phyloP scores from a whole-genome alignment of 208 protist species.

The Crithidia acanthocephali region DNA sequence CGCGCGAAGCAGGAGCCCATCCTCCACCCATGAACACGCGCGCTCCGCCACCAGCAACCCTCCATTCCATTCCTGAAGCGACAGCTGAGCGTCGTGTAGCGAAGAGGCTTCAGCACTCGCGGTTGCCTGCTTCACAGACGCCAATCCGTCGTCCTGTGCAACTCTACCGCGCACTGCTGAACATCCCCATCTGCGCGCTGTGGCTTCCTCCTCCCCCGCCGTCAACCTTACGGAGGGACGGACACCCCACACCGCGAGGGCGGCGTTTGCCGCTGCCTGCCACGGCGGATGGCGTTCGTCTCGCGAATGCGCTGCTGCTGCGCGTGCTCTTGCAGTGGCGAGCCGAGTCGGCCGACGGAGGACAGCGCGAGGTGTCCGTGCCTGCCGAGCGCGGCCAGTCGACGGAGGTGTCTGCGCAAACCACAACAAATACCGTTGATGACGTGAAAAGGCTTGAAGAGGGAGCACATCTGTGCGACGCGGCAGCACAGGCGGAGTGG shows the following conservation, averaged over 20 bases:
- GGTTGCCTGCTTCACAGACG: not conserved
- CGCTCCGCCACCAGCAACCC: too few relatives aligned
- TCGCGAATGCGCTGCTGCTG: constrained; percentile 29
- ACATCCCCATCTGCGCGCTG: constrained; percentile 38
- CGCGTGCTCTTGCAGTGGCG: constrained; percentile 34
- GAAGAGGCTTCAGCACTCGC: too few relatives aligned
- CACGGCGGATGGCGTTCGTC: constrained; percentile 16
- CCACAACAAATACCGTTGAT: too few relatives aligned
- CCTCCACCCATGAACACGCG: not conserved
- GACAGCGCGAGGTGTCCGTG: not conserved
- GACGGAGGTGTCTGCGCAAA: too few relatives aligned
- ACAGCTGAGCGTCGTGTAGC: too few relatives aligned
- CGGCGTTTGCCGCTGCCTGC: not conserved
- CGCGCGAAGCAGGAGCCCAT: too few relatives aligned
- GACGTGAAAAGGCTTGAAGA: too few relatives aligned
- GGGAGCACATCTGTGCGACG: not conserved
- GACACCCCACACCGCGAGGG: not conserved
- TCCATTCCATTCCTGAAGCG: too few relatives aligned
- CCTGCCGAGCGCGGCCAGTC: too few relatives aligned
- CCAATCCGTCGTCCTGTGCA: constrained; percentile 13
- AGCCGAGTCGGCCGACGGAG: not conserved
- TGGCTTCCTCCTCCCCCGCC: not conserved
- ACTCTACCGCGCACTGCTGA: constrained; percentile 45
- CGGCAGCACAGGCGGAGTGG: constrained; percentile 9
- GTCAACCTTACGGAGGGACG: too few relatives aligned